Evolutionary conservation across 164 flowering plant genomes (phyloP), one percentile per base, ranked within the genome.

Genomic region (Sedum album): DNA sequence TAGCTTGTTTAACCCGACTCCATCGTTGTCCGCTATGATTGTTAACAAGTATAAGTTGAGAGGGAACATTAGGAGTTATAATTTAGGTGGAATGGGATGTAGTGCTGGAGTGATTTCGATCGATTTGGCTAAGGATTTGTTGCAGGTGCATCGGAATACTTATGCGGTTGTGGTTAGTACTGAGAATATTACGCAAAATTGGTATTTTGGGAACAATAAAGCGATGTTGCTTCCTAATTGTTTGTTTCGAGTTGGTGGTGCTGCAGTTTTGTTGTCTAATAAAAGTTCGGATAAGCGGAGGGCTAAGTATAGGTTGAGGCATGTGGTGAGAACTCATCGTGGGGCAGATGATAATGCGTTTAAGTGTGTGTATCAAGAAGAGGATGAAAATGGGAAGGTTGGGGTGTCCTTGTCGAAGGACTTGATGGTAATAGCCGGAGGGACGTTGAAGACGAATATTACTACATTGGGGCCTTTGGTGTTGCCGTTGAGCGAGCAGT

Each of bases 201-300:
- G 93, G 90, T 91, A 91, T 57, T 85, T 83, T 60, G 97, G 97
- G 42, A 86, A 88, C 75, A 82, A 80, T 60, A 86, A 85, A 65
- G 82, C 96, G 0, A 90, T 86, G 93, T 68, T 90, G 69, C 80
- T 88, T 5, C 86, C 93, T n/a, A 90, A 90, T 70, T 90, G 97
- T 72, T n/a, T n/a, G n/a, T n/a, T n/a, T n/a, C n/a, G n/a, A n/a
- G n/a, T n/a, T n/a, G n/a, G n/a, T n/a, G n/a, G 94, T 0, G 70
- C 97, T 0, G 97, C 92, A 0, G 76, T 88, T 64, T 70, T 90
- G 74, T 75, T 90, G 3, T 90, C 97, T 0, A 90, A 88, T 74
- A 83, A 80, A 23, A 26, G 79, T 0, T 30, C 66, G 0, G 93
- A 87, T 21, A 66, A 73, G 36, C 36, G 80, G 31, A 69, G 84